phyloP scores from a whole-genome alignment of 2,329 filamentous ascomycete genomes.

The Ambrosiella cleistominuta region DNA sequence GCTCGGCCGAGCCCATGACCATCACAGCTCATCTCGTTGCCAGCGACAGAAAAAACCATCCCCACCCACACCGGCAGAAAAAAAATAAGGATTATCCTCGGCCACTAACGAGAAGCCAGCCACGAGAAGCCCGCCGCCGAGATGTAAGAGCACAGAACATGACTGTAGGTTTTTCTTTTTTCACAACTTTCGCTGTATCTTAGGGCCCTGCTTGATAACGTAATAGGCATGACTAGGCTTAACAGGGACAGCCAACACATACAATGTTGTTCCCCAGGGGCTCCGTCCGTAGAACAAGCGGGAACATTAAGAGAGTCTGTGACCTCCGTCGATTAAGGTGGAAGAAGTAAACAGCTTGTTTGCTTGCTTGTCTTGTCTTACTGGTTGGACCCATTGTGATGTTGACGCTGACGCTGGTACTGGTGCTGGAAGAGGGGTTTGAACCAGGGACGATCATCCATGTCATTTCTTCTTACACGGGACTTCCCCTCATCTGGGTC shows the following conservation, averaged over 20 bases:
- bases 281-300: no score
- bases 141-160: not conserved
- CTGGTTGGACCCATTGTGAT: no score
- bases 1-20: not conserved
- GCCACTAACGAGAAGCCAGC: not conserved
- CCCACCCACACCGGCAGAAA: not conserved
- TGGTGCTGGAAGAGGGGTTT: no score
- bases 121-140: not conserved
- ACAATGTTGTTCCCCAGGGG: no score
- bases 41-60: not conserved
- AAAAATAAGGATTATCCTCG: not conserved
- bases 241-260: slow-evolving; percentile 6
- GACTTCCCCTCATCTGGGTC: no score
- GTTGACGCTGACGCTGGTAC: no score
- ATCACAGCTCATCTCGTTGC: not conserved
- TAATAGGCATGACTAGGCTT: slow-evolving; percentile 6
- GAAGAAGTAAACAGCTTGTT: no score
- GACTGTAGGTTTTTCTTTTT: not conserved
- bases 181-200: not conserved
- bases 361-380: no score
- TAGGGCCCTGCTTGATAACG: not conserved
- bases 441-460: no score
- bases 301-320: no score
- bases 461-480: no score
- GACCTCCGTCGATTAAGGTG: no score